Base-by-base conservation (phyloP, 768 basidiomycete species). In the Filobasidium wieringae region DNA sequence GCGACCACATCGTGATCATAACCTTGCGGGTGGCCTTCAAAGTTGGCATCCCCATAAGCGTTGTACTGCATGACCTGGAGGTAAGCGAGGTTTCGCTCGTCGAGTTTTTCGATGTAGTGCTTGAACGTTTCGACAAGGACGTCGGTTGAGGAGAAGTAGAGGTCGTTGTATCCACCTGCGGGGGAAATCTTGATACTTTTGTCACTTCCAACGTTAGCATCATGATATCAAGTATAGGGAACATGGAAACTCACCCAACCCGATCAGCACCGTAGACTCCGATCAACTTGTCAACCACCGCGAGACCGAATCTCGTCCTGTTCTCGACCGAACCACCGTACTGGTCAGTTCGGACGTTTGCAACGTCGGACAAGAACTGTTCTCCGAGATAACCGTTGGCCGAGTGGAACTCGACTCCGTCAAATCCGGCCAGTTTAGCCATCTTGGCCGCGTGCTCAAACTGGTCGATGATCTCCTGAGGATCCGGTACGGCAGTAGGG, bases 291-390 rank as follows among this genome's bases (percentile, higher is more conserved):
- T 80, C 76, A 6, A 81, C 66, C 34, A 84, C 74, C 58, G 83
- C 81, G 7, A 83, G 72, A 0, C 70, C 65, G 67, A 87, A 86
- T 29, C 80, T 76, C 0, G 77, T 73, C 5, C 86, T 76, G 55
- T 79, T 80, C 68, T 83, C 80, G 30, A 85, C 72, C 41, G 78
- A 79, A 2, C 86, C 86, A 0, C 86, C 86, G 68, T 83, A 88
- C 41, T 78, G 73, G 66, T 86, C 84, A 7, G 78, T 80, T 15
- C 84, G 77, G 4, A 76, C 65, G 69, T 86, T 85, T 31, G 75
- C 75, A 19, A 75, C 65, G 27, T 79, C 75, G 63, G 83, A 80
- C 8, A 82, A 59, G 75, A 86, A 85, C 67, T 85, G 82, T 64
- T 85, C 81, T 51, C 76, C 59, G 6, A 76, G 68, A 64, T 76